A percentile compares a stretch with the other conserved stretches of the same genome.
Conservation (phyloP, 2,329 filamentous ascomycete genomes). For the Trichoderma koningii region DNA sequence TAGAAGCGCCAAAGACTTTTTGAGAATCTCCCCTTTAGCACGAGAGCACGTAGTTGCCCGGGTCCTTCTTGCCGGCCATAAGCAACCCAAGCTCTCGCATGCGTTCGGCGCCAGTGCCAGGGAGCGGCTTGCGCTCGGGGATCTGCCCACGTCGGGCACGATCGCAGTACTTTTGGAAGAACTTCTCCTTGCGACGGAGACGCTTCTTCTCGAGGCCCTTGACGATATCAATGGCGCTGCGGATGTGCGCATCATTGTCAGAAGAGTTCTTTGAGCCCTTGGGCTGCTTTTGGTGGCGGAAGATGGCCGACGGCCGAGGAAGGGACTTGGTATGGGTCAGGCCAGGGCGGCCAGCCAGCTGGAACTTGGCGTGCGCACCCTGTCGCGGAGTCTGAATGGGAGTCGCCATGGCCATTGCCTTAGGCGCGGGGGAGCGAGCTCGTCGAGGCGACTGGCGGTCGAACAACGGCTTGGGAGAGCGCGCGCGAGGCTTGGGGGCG, state of each 20-base stretch:
- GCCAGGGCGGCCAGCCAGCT: constrained; percentile 59
- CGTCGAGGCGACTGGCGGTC: constrained; percentile 71
- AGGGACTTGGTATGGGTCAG: constrained; percentile 82
- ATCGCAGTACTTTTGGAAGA: constrained; percentile 85
- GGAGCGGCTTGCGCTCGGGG: constrained; percentile 66
- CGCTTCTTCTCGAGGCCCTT: constrained; percentile 95
- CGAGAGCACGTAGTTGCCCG: constrained; percentile 76
- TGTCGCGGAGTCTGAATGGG: constrained; percentile 45
- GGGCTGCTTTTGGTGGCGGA: constrained; percentile 55
- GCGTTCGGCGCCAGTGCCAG: constrained; percentile 85
- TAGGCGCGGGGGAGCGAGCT: constrained; percentile 69
- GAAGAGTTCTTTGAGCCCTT: constrained; percentile 41
- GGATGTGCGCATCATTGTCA: constrained; percentile 64
- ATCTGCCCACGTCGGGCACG: constrained; percentile 71
- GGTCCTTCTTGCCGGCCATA: constrained; percentile 77
- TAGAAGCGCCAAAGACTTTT: not conserved
- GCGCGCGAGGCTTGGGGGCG: constrained; percentile 49
- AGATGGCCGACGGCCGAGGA: constrained; percentile 74
- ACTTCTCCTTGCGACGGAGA: constrained; percentile 89
- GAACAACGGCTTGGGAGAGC: constrained; percentile 58
- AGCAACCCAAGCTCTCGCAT: constrained; percentile 83
- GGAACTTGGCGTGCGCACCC: constrained; percentile 43
- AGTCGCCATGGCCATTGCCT: constrained; percentile 38
- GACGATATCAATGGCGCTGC: constrained; percentile 96
- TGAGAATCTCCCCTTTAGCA: constrained; percentile 51